Evolutionary conservation across 2,329 filamentous ascomycete species (phyloP), one percentile per base, ranked within the genome.

Genomic region (Ophiostoma australiae): DNA sequence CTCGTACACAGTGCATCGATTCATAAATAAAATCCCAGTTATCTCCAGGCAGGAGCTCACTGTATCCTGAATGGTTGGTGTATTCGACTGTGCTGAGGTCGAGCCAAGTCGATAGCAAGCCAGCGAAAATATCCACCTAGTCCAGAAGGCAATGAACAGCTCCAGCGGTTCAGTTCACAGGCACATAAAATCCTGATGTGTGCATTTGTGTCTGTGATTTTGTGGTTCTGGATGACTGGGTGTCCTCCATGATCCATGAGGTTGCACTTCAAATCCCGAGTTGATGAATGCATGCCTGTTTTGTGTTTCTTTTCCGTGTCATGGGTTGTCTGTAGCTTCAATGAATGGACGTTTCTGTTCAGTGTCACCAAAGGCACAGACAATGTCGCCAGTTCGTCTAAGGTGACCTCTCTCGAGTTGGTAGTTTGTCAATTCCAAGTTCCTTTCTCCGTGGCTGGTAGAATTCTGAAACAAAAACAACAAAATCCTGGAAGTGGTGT

Each of bases 381-480:
- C 20, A 3, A n/a, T 37, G 35, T 39, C 20, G 63, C 35, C 63
- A 48, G 44, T n/a, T 48, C 20, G 17, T 48, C 4, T 48, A 20
- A 7, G 20, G 44, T 39, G 17, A 23, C 17, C 4, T 23, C 13
- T 7, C 15, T 33, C 17, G 20, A n/a, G 61, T 15, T 33, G 15
- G 7, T 66, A n/a, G n/a, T 66, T 20, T n/a, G 52, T 37, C 33
- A 35, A 35, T 37, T 20, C 20, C 61, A 7, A 39, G 33, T 66
- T 66, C 35, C 63, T 23, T 23, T 65, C 17, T 65, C 33, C 33
- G 20, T 65, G 33, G 33, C 33, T 3, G 31, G 33, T 10, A 35
- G 17, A 33, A 13, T 65, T 15, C 63, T 35, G 63, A 39, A 66
- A 66, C 63, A 39, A 23, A 66, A 58, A 48, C 44, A 66, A 8